Conservation (phyloP, 495 filamentous ascomycete genomes). For the Penicillium flavigenum region DNA sequence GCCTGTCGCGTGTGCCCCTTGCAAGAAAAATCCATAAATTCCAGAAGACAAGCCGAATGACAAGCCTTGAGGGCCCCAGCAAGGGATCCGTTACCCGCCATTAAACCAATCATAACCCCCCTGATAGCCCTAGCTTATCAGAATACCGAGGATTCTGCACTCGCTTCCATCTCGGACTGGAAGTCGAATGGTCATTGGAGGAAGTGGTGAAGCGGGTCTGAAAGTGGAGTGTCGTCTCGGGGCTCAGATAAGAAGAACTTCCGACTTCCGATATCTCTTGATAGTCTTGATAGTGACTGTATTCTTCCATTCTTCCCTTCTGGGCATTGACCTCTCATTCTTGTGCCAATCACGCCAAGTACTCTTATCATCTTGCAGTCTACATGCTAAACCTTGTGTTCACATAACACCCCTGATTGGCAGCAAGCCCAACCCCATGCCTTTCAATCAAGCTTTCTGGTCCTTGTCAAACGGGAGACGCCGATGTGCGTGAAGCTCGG, state of each 20-base stretch:
- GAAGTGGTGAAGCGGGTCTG: constrained; percentile 16
- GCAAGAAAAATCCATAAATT: constrained; percentile 16
- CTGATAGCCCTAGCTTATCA: constrained; percentile 21
- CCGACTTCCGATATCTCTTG: not conserved
- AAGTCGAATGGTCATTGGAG: constrained; percentile 10
- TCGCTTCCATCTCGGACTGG: constrained; percentile 17
- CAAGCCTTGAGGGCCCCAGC: constrained; percentile 17
- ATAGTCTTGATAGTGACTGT: not conserved
- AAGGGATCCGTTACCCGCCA: no score
- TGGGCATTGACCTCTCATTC: not conserved
- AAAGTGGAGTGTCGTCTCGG: constrained; percentile 4
- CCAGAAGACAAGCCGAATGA: constrained; percentile 25
- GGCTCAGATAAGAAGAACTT: not conserved
- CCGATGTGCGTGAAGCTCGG: constrained; percentile 4
- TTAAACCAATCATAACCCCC: not conserved
- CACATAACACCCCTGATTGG: not conserved
- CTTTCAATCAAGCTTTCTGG: not conserved
- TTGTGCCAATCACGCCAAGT: not conserved
- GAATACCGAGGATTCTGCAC: constrained; percentile 16
- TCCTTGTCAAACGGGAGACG: constrained; percentile 1
- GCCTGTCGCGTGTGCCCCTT: constrained; percentile 20
- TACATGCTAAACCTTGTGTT: not conserved
- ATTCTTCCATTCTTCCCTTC: not conserved
- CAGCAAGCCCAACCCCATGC: not conserved
- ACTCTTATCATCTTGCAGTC: not conserved